Evolutionary conservation across 768 basidiomycete species (phyloP), one percentile per base, ranked within the genome.

Genomic region (Lactarius hengduanensis): DNA sequence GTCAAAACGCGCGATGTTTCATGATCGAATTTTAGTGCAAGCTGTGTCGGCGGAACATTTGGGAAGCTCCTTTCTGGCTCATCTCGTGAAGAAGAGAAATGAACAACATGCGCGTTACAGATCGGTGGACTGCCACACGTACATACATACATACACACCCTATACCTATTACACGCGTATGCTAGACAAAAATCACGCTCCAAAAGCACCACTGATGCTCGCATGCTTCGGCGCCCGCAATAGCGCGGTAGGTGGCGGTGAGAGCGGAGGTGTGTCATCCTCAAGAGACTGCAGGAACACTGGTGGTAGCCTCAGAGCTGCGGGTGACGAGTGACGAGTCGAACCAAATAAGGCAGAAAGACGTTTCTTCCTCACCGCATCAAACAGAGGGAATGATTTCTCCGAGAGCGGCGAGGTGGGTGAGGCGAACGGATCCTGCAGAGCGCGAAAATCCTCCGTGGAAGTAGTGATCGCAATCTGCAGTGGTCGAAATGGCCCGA

Each of bases 51-150:
- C 43, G 66, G 53, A 38, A 54, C 5, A 40, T 28, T 61, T 28
- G 43, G 20, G 61, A 58, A 59, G 66, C 66, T 67, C 66, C 66
- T 67, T 67, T 66, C 36, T 50, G 36, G 61, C 34, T 10, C n/a
- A 43, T 53, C 47, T 63, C 62, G 61, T 41, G 57, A 62, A 56
- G n/a, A 28, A 41, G 53, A 34, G 40, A 63, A 55, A 67, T 67
- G 62, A 67, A 67, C 53, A 67, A 67, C 66, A 67, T 67, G 66
- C 66, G 62, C 62, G 61, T 47, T 67, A 63, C 66, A 59, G 66
- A 63, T 67, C 36, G 58, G 53, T 63, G 62, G 38, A 67, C 66
- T 47, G 62, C 66, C 66, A 67, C 66, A 55, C 57, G 57, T 58
- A 62, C 63, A 53, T 34, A 65, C 43, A 61, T 32, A 32, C 30